A percentile compares a stretch with the other conserved stretches of the same genome.
Evolutionary conservation across 75 land plant species (phyloP).

Genomic region (Gnetum montanum): DNA sequence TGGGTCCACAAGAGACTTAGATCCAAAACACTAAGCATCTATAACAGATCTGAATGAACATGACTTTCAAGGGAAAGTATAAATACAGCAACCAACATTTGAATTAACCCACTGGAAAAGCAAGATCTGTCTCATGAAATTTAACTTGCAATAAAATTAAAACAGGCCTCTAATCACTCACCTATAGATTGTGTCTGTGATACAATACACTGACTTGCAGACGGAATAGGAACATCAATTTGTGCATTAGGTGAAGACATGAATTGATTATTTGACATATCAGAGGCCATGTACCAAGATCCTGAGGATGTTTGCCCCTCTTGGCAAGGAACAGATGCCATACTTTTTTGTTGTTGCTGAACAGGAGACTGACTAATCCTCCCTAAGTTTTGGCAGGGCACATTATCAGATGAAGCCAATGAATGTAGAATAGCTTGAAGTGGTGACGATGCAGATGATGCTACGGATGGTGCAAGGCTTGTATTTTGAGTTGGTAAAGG

Average conservation of each 20-base stretch:
- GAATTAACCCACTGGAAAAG: conserved; percentile 32
- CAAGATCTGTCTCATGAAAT: conserved; percentile 20
- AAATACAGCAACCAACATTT: conserved; percentile 25
- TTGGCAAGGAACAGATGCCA: conserved; percentile 1
- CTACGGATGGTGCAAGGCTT: conserved; percentile 2
- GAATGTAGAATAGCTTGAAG: conserved; percentile 13
- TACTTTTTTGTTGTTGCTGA: conserved; percentile 1
- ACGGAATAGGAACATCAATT: conserved; percentile 8
- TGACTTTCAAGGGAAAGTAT: too few relatives aligned
- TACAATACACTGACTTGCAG: background rate
- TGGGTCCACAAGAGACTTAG: too few relatives aligned
- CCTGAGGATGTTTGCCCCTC: conserved; percentile 11
- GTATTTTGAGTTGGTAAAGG: conserved; percentile 5
- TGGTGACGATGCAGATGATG: background rate
- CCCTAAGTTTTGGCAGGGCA: conserved; percentile 6
- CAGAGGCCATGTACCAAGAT: conserved; percentile 3
- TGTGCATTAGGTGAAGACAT: conserved; percentile 14
- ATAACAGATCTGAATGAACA: too few relatives aligned
- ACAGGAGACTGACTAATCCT: conserved; percentile 1
- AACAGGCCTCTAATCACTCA: conserved; percentile 17
- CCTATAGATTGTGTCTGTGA: background rate
- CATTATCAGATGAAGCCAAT: conserved; percentile 6
- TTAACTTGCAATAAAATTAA: conserved; percentile 10
- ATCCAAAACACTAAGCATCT: too few relatives aligned
- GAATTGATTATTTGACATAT: conserved; percentile 12